A percentile compares a stretch with the other conserved stretches of the same genome.
Evolutionary conservation across 441 rosid species (phyloP).

Genomic region (Pelargonium cotyledonis): DNA sequence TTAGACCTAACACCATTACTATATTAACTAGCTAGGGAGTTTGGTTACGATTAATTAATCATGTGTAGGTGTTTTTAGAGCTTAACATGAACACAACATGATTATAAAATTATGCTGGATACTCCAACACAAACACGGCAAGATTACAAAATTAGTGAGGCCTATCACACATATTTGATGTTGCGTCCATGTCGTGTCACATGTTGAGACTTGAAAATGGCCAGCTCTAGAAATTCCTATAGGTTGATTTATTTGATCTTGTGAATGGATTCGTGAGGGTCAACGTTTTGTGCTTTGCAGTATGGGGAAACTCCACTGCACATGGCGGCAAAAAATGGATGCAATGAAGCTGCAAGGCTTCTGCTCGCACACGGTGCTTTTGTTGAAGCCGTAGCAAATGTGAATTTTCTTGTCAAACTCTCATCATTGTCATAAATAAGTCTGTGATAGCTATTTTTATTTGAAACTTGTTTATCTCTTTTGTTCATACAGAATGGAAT

Average conservation of each 20-base stretch:
- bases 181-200: no score
- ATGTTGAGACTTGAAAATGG: no score
- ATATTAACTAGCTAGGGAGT: no score
- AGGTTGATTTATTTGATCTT: neutral
- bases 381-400: constrained; percentile 86
- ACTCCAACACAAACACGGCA: no score
- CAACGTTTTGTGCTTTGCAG: constrained; percentile 35
- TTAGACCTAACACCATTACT: no score
- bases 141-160: no score
- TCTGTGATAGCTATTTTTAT: constrained; percentile 5
- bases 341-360: constrained; percentile 63
- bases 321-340: constrained; percentile 96
- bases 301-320: constrained; percentile 98
- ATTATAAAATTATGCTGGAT: no score
- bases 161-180: no score
- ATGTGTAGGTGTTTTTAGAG: no score
- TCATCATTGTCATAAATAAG: constrained; percentile 9
- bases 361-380: constrained; percentile 83
- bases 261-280: constrained; percentile 6
- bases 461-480: constrained; percentile 13
- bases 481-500: constrained; percentile 75
- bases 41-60: no score
- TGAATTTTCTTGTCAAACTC: constrained; percentile 22
- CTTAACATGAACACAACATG: no score
- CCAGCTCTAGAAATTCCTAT: no score